Evolutionary conservation across 129 eudicot species (phyloP), one percentile per base, ranked within the genome.

Genomic region (Escallonia rubra): DNA sequence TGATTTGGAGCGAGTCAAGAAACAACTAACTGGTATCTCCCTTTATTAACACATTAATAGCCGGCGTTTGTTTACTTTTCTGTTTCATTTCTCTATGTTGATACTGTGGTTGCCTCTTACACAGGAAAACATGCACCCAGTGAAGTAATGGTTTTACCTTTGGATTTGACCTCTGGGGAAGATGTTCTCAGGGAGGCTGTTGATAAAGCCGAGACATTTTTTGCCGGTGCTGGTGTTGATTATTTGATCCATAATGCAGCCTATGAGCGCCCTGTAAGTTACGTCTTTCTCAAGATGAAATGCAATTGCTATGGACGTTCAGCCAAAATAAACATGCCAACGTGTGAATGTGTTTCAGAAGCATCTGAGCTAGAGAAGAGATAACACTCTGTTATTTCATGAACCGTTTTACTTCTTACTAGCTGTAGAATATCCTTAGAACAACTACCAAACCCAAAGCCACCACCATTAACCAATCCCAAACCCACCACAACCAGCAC

Each of bases 221-320:
- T 93, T 54, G 82, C 69, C 43, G 89, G 85, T 38, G 76, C 76
- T 4, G 98, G 98, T 66, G 96, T 93, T 61, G 95, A 93, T 79
- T 89, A 84, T 77, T 68, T 93, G 83, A 80, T 93, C 76, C 98
- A 93, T 46, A 93, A 93, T 80, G 98, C 98, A 71, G 98, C 98
- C 50, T 86, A 55, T 71, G 98, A 89, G 52, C 95, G 96, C 63
- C 98, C 98, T 46, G 98, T 86, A 86, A 82, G 91, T 82, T 49
- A 48, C 61, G 7, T 12, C 3, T 54, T 54, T 3, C 14, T 54
- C 14, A 2, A 4, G 14, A 2, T 54, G 2, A 3, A 50, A 45
- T 65, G 16, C 41, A 69, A 44, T 1, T 69, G 4, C 7, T 53
- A 63, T 23, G 13, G 41, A 11, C 0, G 2, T 41, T 43, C 34